phyloP scores from a whole-genome alignment of 2,329 filamentous ascomycete genomes.

The Xenoacremonium recifei region DNA sequence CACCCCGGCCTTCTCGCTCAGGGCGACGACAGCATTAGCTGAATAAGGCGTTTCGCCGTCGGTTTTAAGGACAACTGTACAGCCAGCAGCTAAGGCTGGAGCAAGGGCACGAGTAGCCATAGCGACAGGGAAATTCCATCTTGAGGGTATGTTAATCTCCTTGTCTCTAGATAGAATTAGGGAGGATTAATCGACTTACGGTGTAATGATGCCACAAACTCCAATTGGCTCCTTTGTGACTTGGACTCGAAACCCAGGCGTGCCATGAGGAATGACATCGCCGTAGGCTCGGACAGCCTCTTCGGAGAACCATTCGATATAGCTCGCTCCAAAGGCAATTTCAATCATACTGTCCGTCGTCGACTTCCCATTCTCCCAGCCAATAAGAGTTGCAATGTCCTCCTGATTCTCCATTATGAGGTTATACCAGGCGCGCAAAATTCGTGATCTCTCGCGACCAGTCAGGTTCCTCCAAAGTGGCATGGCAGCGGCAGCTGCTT shows the following conservation, averaged over 20 bases:
- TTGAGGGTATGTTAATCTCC: too few species aligned
- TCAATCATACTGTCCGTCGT: slow-evolving; percentile 57
- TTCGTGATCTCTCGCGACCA: slow-evolving; percentile 54
- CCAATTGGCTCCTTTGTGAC: slow-evolving; percentile 27
- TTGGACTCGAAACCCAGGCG: slow-evolving; percentile 50
- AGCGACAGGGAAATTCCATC: slow-evolving; percentile 57
- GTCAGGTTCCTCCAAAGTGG: slow-evolving; percentile 56
- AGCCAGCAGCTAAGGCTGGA: slow-evolving; percentile 64
- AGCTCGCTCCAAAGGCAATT: slow-evolving; percentile 54
- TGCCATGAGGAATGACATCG: slow-evolving; percentile 48
- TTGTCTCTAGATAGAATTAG: too few species aligned
- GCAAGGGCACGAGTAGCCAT: slow-evolving; percentile 47
- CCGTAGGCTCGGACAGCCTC: slow-evolving; percentile 48
- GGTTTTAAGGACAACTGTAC: slow-evolving; percentile 78
- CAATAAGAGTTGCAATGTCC: slow-evolving; percentile 65
- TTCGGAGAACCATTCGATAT: slow-evolving; percentile 62
- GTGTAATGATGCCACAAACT: slow-evolving; percentile 30
- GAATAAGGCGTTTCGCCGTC: slow-evolving; percentile 87
- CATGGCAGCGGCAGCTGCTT: slow-evolving; percentile 58
- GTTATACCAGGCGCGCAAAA: slow-evolving; percentile 63
- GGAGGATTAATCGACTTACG: too few species aligned
- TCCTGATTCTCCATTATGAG: slow-evolving; percentile 62
- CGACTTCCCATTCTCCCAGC: slow-evolving; percentile 70
- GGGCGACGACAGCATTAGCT: slow-evolving; percentile 77
- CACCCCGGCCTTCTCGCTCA: slow-evolving; percentile 71